A percentile compares a stretch with the other conserved stretches of the same genome.
Conservation (phyloP, 768 basidiomycete genomes). For the Tylopilus vinaceipallidus region DNA sequence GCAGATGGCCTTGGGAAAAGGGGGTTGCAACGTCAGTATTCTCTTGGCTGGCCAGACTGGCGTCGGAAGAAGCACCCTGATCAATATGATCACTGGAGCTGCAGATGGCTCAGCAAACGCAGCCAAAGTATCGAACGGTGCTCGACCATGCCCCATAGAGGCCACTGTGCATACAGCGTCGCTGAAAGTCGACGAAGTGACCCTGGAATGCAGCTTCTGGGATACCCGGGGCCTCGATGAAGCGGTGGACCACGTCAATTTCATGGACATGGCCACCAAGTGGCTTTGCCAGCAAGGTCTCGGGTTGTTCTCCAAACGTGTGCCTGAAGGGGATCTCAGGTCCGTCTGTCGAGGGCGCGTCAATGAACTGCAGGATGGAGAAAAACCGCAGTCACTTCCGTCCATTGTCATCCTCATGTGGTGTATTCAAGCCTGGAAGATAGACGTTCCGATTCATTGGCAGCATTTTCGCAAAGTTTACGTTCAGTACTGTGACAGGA, state of each 20-base stretch:
- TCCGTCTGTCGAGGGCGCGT: conserved; percentile 20
- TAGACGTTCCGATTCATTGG: conserved; percentile 26
- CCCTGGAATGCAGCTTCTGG: conserved; percentile 20
- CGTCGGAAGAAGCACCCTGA: conserved; percentile 28
- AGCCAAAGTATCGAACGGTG: conserved; percentile 26
- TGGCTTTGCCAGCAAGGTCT: conserved; percentile 25
- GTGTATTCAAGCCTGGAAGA: conserved; percentile 32
- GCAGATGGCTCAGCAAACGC: conserved; percentile 6
- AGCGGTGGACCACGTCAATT: conserved; percentile 20
- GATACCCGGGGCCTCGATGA: conserved; percentile 30
- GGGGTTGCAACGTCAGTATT: conserved; percentile 6
- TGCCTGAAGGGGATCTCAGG: conserved; percentile 24
- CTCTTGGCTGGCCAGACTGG: conserved; percentile 29
- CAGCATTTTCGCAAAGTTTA: conserved; percentile 27
- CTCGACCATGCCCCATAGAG: conserved; percentile 23
- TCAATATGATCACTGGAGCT: conserved; percentile 27
- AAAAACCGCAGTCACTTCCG: conserved; percentile 1
- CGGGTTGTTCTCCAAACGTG: conserved; percentile 12
- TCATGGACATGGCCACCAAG: conserved; percentile 18
- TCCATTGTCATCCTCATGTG: conserved; percentile 23
- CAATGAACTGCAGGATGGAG: conserved; percentile 7
- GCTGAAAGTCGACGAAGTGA: conserved; percentile 1
- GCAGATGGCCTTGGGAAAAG: neutral
- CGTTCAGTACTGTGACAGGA: conserved; percentile 24
- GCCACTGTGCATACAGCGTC: conserved; percentile 13